phyloP scores from a whole-genome alignment of 2,329 filamentous ascomycete species.

The Penicillium occitanis region DNA sequence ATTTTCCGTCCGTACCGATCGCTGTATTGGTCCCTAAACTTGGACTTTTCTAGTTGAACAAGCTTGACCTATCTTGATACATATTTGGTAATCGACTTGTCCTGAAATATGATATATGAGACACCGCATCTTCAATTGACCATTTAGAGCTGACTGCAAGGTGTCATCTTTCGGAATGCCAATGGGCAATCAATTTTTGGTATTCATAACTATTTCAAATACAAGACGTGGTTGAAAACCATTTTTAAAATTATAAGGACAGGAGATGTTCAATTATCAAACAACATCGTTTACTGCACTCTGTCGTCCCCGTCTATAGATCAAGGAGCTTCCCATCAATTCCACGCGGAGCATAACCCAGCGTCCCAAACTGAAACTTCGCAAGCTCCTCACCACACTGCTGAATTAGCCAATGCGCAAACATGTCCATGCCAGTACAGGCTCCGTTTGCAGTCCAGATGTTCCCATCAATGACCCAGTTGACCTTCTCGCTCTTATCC shows the following conservation, averaged over 20 bases:
- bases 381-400: slow-evolving; percentile 9
- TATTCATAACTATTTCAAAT: background rate
- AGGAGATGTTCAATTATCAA: background rate
- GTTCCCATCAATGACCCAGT: slow-evolving; percentile 18
- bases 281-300: background rate
- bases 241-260: background rate
- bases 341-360: slow-evolving; percentile 11
- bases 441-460: slow-evolving; percentile 18
- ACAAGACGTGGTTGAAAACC: background rate
- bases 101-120: background rate
- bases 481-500: background rate
- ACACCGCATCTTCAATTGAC: background rate
- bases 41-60: no score
- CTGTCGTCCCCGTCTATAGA: background rate
- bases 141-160: background rate
- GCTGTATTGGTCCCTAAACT: background rate
- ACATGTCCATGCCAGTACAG: slow-evolving; percentile 20
- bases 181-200: background rate
- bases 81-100: no score
- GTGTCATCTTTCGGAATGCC: background rate
- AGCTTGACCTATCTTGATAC: no score
- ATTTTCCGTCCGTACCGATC: background rate
- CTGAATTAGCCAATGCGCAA: slow-evolving; percentile 20
- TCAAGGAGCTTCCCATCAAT: slow-evolving; percentile 12
- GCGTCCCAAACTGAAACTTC: background rate